Conservation (phyloP, 2,329 filamentous ascomycete species). For the Nemania sp. region DNA sequence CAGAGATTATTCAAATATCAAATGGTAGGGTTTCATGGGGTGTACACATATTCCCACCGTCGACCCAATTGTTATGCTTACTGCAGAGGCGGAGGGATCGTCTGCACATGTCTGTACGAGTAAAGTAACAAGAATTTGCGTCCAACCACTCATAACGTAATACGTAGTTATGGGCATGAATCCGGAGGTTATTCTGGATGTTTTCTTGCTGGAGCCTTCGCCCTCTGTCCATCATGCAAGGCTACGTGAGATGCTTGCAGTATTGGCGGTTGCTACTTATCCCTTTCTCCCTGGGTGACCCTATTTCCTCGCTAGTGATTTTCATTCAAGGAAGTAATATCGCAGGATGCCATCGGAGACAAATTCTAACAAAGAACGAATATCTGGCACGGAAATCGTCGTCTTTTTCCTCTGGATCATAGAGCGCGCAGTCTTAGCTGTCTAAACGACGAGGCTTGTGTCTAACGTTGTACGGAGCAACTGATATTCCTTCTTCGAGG, state of each 20-base stretch:
- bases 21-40: neutral
- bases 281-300: neutral
- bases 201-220: neutral
- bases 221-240: neutral
- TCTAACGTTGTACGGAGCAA: neutral
- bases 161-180: neutral
- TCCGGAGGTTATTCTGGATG: neutral
- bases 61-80: no score
- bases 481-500: neutral
- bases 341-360: neutral
- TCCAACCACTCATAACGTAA: neutral
- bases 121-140: neutral
- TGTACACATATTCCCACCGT: neutral
- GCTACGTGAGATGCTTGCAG: neutral
- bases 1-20: neutral
- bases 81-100: neutral
- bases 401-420: no score
- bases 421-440: neutral
- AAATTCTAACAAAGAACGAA: no score
- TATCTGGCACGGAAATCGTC: neutral
- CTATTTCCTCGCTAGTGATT: neutral
- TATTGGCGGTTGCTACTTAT: neutral
- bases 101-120: neutral
- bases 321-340: no score
- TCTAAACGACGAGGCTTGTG: neutral